These are phyloP conservation scores for Colletotrichum ledebouriae DNA, from an alignment of 2,329 filamentous ascomycete species.

Conservation along the genomic window DNA sequence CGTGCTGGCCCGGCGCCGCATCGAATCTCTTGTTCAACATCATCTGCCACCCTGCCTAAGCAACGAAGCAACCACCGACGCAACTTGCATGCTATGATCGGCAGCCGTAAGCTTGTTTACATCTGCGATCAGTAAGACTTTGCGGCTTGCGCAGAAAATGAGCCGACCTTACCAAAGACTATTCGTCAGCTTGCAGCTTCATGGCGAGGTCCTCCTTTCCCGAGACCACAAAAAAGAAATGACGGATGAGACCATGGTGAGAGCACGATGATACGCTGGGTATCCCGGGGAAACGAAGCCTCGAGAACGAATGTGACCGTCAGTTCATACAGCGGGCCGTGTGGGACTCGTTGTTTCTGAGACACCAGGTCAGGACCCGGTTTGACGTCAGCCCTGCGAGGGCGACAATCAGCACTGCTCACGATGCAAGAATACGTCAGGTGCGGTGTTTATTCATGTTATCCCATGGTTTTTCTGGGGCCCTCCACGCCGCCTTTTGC, in stretches of 20 bases:
- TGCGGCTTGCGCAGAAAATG: slow-evolving; percentile 11
- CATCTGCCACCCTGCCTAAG: background rate
- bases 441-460: slow-evolving; percentile 3
- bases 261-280: slow-evolving; percentile 24
- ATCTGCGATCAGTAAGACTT: background rate
- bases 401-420: slow-evolving; percentile 8
- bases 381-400: slow-evolving; percentile 24
- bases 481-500: no score
- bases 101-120: background rate
- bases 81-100: slow-evolving; percentile 11
- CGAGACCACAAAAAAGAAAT: slow-evolving; percentile 22
- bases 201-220: slow-evolving; percentile 1
- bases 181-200: slow-evolving; percentile 31
- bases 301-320: slow-evolving; percentile 5
- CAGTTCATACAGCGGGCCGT: background rate
- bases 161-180: slow-evolving; percentile 16
- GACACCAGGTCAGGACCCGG: slow-evolving; percentile 18
- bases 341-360: slow-evolving; percentile 9
- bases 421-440: slow-evolving; percentile 30
- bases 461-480: background rate
- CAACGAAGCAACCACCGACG: slow-evolving; percentile 2
- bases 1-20: slow-evolving; percentile 39
- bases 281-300: background rate
- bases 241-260: slow-evolving; percentile 9
- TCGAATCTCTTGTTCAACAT: slow-evolving; percentile 21